These are phyloP conservation scores for Mycena vulgaris DNA, from an alignment of 768 basidiomycete species.

Conservation along the genomic window DNA sequence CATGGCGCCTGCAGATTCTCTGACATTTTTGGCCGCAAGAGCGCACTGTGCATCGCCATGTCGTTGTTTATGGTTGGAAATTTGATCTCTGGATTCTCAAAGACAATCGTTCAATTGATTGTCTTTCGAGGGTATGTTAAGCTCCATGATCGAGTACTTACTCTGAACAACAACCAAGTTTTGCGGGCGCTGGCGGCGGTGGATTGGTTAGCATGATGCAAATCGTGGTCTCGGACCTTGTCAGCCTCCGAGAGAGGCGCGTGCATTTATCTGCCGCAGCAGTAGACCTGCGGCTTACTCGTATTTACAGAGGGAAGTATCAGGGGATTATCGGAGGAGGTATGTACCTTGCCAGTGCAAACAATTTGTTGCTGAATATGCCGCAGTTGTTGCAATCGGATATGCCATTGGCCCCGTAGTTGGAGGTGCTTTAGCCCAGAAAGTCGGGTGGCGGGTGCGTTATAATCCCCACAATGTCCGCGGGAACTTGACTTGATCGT, in stretches of 20 bases:
- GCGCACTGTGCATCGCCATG: constrained; percentile 70
- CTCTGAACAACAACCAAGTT: constrained; percentile 14
- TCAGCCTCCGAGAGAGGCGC: constrained; percentile 76
- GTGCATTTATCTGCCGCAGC: constrained; percentile 16
- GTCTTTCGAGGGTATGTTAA: constrained; percentile 66
- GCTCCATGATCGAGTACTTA: neutral
- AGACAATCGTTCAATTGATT: constrained; percentile 77
- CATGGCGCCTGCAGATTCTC: constrained; percentile 54
- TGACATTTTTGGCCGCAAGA: constrained; percentile 79
- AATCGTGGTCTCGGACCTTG: constrained; percentile 82
- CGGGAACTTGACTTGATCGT: neutral
- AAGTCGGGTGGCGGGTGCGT: constrained; percentile 73
- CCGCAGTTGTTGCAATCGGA: constrained; percentile 63
- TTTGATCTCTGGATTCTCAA: constrained; percentile 76
- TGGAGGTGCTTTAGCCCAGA: constrained; percentile 76
- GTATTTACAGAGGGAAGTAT: constrained; percentile 72
- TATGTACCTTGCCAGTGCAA: constrained; percentile 38
- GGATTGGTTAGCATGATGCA: constrained; percentile 79
- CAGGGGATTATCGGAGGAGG: constrained; percentile 78
- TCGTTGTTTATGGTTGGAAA: constrained; percentile 77
- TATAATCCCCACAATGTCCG: neutral
- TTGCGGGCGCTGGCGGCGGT: constrained; percentile 81
- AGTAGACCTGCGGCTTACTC: constrained; percentile 1
- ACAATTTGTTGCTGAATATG: constrained; percentile 37
- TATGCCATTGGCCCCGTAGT: constrained; percentile 79